A percentile compares a stretch with the other conserved stretches of the same genome.
Conservation (phyloP, 306 rosid genomes). For the Citrullus colocynthis region DNA sequence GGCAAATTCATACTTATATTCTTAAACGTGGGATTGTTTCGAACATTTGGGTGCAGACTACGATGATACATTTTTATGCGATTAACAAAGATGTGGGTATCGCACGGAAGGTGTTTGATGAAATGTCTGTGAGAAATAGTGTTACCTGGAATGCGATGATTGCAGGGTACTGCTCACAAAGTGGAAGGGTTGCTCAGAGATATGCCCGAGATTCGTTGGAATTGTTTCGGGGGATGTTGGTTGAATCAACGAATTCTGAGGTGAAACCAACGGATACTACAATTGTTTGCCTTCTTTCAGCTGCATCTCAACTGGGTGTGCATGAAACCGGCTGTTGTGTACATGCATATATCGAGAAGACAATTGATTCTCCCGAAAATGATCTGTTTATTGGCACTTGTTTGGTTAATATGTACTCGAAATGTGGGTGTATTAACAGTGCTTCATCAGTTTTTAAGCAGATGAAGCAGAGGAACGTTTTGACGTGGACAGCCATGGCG, state of each 20-base stretch:
- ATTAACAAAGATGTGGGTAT: constrained; percentile 36
- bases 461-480: constrained; percentile 44
- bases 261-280: constrained; percentile 58
- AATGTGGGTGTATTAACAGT: constrained; percentile 53
- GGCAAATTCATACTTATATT: constrained; percentile 36
- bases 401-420: constrained; percentile 74
- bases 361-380: constrained; percentile 28
- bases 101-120: constrained; percentile 57
- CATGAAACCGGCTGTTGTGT: constrained; percentile 47
- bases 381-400: constrained; percentile 74
- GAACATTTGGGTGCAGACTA: constrained; percentile 43
- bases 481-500: constrained; percentile 74
- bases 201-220: constrained; percentile 29
- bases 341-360: constrained; percentile 54
- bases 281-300: constrained; percentile 47
- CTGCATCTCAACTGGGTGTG: constrained; percentile 50
- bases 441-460: constrained; percentile 37
- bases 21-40: constrained; percentile 36
- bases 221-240: constrained; percentile 50
- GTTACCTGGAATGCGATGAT: constrained; percentile 75
- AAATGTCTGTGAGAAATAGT: constrained; percentile 41
- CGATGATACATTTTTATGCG: constrained; percentile 42
- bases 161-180: constrained; percentile 45
- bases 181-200: constrained; percentile 15
- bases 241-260: constrained; percentile 21